Evolutionary conservation across 306 rosid species (phyloP).

Genomic region (Pyrus pyrifolia): DNA sequence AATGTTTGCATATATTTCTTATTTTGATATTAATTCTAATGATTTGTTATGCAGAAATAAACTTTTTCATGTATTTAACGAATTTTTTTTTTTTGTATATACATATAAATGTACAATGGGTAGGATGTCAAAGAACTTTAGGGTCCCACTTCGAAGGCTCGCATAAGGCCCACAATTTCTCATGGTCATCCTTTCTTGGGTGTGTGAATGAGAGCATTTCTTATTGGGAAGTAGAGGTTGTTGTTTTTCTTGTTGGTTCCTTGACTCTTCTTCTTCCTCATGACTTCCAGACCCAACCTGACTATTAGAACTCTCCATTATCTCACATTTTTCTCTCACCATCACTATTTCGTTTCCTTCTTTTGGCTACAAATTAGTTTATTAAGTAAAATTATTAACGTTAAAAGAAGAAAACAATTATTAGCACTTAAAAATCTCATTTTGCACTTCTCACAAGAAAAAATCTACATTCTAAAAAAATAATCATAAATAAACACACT

Average conservation of each 20-base stretch:
- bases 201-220: background rate
- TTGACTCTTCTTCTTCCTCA: background rate
- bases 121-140: no score
- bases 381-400: background rate
- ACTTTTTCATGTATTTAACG: no score
- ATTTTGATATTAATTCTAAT: no score
- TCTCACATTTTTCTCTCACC: background rate
- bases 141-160: no score
- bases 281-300: background rate
- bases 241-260: background rate
- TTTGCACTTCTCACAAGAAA: no score
- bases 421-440: no score
- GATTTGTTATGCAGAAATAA: no score
- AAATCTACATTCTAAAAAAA: background rate
- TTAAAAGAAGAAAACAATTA: background rate
- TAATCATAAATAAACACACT: background rate
- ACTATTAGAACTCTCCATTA: background rate
- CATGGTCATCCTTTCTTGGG: no score
- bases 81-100: no score
- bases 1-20: no score
- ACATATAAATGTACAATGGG: no score
- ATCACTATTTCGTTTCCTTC: background rate
- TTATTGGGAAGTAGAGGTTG: background rate
- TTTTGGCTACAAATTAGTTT: background rate
- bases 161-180: no score